These are phyloP conservation scores for Eucommia ulmoides DNA, from an alignment of 257 asterid species.

Conservation along the genomic window DNA sequence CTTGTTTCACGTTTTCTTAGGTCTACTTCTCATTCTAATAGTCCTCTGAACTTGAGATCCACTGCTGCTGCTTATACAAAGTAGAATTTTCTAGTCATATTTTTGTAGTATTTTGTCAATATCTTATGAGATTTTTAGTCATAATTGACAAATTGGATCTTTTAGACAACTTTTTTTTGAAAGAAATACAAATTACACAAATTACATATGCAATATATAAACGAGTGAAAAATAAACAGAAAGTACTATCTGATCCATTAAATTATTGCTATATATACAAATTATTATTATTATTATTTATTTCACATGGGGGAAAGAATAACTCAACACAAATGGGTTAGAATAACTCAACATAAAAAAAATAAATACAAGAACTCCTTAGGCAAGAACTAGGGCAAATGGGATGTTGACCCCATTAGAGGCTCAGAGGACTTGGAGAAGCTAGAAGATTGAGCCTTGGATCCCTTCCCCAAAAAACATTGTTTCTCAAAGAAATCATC, in stretches of 20 bases:
- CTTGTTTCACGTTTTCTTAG: too few species aligned
- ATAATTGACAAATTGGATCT: too few species aligned
- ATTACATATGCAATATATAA: too few species aligned
- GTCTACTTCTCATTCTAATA: too few species aligned
- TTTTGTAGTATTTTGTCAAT: neutral
- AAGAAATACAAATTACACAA: neutral
- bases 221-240: neutral
- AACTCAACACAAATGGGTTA: slow-evolving; percentile 18
- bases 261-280: neutral
- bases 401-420: slow-evolving; percentile 40
- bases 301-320: slow-evolving; percentile 2
- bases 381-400: slow-evolving; percentile 23
- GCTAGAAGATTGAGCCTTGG: slow-evolving; percentile 34
- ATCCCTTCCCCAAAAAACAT: slow-evolving; percentile 14
- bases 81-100: too few species aligned
- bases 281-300: too few species aligned
- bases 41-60: too few species aligned
- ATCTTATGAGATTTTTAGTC: neutral
- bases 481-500: slow-evolving; percentile 40
- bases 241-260: neutral
- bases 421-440: slow-evolving; percentile 49
- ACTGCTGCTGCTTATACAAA: too few species aligned
- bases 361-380: slow-evolving; percentile 6
- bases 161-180: neutral
- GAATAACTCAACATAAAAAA: slow-evolving; percentile 19